A percentile compares a stretch with the other conserved stretches of the same genome.
Conservation (phyloP, 2,329 filamentous ascomycete species). For the Ophiocordyceps australis region DNA sequence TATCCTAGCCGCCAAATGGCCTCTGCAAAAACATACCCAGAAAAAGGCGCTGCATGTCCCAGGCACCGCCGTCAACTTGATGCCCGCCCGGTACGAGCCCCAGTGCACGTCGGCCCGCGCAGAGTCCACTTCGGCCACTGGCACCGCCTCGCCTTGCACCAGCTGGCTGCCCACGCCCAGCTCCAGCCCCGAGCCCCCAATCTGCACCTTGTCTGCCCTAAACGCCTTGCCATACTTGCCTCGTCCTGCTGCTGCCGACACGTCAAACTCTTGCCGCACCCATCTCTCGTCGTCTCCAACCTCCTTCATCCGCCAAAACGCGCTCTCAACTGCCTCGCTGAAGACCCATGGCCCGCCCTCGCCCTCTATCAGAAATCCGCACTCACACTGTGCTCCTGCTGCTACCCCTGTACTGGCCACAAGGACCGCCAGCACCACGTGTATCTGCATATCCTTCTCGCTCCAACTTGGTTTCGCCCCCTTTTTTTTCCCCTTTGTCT, state of each 20-base stretch:
- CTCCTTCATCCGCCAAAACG: slow-evolving; percentile 42
- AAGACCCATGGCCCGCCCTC: slow-evolving; percentile 29
- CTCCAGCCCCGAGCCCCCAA: slow-evolving; percentile 31
- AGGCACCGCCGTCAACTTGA: slow-evolving; percentile 39
- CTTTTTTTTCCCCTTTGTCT: no score
- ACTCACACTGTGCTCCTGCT: slow-evolving; percentile 40
- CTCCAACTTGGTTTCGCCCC: no score
- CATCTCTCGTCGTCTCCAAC: slow-evolving; percentile 38
- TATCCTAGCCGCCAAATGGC: no score
- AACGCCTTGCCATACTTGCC: slow-evolving; percentile 52
- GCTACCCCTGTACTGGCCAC: slow-evolving; percentile 4
- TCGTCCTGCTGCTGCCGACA: slow-evolving; percentile 34
- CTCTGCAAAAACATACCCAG: slow-evolving; percentile 38
- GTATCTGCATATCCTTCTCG: no score
- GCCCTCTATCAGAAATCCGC: slow-evolving; percentile 43
- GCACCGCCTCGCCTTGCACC: slow-evolving; percentile 33
- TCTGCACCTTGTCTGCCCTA: slow-evolving; percentile 32
- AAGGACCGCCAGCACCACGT: background rate
- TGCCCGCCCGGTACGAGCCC: slow-evolving; percentile 50
- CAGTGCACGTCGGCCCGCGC: slow-evolving; percentile 43
- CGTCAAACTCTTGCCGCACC: slow-evolving; percentile 48
- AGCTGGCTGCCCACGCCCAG: slow-evolving; percentile 31
- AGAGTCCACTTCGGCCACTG: slow-evolving; percentile 46
- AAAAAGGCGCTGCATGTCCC: slow-evolving; percentile 70
- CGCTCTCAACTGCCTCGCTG: slow-evolving; percentile 52